A percentile compares a stretch with the other conserved stretches of the same genome.
These are phyloP conservation scores for Cryptosporidium felis DNA, from an alignment of 169 alveolate genomes.

Conservation along the genomic window DNA sequence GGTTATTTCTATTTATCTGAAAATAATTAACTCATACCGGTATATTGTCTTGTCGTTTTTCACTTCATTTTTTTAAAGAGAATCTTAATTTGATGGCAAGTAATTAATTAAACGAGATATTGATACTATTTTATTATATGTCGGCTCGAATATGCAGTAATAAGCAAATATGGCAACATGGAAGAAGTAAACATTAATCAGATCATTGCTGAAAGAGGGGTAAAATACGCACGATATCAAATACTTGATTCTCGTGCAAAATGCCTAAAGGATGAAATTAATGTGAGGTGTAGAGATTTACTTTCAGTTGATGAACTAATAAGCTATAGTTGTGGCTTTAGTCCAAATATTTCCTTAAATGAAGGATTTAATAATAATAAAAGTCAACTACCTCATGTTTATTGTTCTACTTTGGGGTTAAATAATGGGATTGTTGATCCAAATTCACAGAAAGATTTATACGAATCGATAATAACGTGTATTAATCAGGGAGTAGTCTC, in stretches of 20 bases:
- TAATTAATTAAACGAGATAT: no score
- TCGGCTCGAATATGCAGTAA: no score
- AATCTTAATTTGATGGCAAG: no score
- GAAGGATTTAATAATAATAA: neutral
- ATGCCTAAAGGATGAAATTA: conserved; percentile 30
- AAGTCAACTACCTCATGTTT: conserved; percentile 31
- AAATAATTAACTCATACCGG: neutral
- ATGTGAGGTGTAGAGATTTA: conserved; percentile 23
- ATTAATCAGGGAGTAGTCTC: conserved; percentile 31
- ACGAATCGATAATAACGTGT: conserved; percentile 28
- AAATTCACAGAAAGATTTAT: neutral
- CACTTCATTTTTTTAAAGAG: no score
- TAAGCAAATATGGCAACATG: conserved; percentile 28
- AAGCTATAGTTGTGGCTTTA: no score
- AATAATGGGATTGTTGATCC: conserved; percentile 48
- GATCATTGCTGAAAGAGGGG: conserved; percentile 19
- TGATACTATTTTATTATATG: no score
- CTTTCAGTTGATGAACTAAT: conserved; percentile 39
- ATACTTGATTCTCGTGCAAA: conserved; percentile 50
- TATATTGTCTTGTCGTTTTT: conserved; percentile 52
- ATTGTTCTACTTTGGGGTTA: conserved; percentile 26
- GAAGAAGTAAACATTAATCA: conserved; percentile 37
- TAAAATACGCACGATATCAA: conserved; percentile 30
- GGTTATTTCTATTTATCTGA: neutral
- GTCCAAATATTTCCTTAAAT: no score